Conservation (phyloP, 352 stramenopile species). For the Globisporangium heterothallicum region DNA sequence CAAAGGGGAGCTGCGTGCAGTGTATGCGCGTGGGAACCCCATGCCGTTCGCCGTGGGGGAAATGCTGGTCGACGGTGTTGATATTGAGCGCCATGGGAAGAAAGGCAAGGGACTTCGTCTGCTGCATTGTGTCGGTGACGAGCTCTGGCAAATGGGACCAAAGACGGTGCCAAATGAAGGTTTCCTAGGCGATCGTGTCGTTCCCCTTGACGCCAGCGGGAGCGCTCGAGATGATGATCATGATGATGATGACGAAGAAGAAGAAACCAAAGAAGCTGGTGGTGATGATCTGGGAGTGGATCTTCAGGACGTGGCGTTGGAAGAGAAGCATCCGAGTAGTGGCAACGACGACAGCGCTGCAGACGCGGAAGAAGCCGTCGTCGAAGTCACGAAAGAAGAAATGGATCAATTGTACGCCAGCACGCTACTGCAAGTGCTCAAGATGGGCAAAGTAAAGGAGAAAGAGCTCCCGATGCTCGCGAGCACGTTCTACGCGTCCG, state of each 20-base stretch:
- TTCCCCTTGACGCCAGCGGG: conserved; percentile 18
- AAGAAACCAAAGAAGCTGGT: conserved; percentile 4
- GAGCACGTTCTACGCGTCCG: conserved; percentile 65
- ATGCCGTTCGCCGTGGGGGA: conserved; percentile 74
- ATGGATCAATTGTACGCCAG: conserved; percentile 72
- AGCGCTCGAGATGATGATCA: conserved; percentile 8
- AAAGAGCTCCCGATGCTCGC: conserved; percentile 77
- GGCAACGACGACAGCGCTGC: conserved; percentile 4
- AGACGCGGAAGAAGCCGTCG: conserved; percentile 9
- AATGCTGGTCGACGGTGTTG: conserved; percentile 57
- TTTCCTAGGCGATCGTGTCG: conserved; percentile 40
- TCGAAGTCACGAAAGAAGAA: conserved; percentile 41
- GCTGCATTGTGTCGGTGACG: conserved; percentile 66
- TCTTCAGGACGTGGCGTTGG: conserved; percentile 23
- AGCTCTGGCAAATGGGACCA: conserved; percentile 70
- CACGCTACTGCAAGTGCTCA: conserved; percentile 63
- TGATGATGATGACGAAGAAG: conserved; percentile 2
- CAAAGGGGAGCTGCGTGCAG: conserved; percentile 60
- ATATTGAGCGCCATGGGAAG: conserved; percentile 49
- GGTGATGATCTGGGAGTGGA: neutral
- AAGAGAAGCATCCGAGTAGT: conserved; percentile 26
- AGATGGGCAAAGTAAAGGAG: conserved; percentile 44
- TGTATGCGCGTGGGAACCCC: conserved; percentile 74
- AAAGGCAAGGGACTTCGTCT: conserved; percentile 68
- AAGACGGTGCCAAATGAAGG: conserved; percentile 62